Evolutionary conservation across 371 early-diverging fungal genomes (phyloP), one percentile per base, ranked within the genome.

Genomic region (Zopfochytrium polystomum): DNA sequence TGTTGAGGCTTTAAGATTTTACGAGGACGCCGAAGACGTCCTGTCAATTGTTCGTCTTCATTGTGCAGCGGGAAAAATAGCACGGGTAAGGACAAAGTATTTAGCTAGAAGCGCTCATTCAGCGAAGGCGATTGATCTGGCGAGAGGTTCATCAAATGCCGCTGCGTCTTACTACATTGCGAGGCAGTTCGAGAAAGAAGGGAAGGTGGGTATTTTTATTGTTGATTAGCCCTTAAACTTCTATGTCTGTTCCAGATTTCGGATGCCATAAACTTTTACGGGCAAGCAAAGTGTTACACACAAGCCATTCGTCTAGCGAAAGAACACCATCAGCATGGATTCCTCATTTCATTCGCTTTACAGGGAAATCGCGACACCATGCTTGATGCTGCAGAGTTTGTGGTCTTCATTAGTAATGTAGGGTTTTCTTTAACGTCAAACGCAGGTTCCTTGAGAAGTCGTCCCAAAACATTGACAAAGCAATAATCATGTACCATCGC

Each of bases 241-340:
- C 38, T 23, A 23, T 20, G n/a, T 31, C 9, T 22, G 25, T 27
- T 18, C 9, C 52, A 76, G 77, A 62, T 70, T 26, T 20, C 55
- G 20, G 70, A 75, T 13, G 80, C 81, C 2, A 73, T 81, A 9
- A 53, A 63, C 5, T 75, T 68, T 22, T 81, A 73, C 56, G 51
- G 68, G 0, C 48, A 55, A 42, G 82, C 82, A 2, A 65, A 70
- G 48, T 77, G 78, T 52, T 67, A 68, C 49, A 45, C 65, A 3
- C 77, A 71, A 55, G 82, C 82, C 47, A 75, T 79, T 7, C 58
- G 73, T 18, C 56, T 82, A 3, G 80, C 82, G 6, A 79, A 78
- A 60, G 71, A 74, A 55, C 50, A 79, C 51, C 58, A 65, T 5
- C 48, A 78, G 43, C 54, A 53, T 30, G 63, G 69, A 15, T 65